These are phyloP conservation scores for Clonostachys chloroleuca DNA, from an alignment of 2,329 filamentous ascomycete species.

Conservation along the genomic window DNA sequence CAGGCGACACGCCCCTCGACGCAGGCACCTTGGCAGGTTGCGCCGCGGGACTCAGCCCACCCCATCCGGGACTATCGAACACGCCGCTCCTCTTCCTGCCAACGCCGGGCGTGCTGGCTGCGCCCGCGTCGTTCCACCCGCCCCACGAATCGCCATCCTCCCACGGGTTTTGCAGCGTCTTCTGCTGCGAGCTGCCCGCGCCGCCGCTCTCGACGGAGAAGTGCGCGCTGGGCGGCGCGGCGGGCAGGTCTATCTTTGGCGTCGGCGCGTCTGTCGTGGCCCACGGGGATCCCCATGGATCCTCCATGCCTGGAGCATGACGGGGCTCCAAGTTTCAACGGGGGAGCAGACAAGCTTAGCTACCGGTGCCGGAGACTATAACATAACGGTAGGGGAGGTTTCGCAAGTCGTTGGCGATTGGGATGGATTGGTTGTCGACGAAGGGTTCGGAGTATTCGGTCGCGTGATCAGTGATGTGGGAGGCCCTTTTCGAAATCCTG, in stretches of 20 bases:
- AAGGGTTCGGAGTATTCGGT: too few relatives aligned
- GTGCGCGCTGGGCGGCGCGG: conserved; percentile 22
- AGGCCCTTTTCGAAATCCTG: too few relatives aligned
- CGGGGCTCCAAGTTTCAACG: conserved; percentile 8
- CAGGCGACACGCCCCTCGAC: conserved; percentile 19
- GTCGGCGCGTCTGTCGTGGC: conserved; percentile 23
- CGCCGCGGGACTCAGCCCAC: conserved; percentile 18
- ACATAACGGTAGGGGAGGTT: too few relatives aligned
- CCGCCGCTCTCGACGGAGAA: conserved; percentile 15
- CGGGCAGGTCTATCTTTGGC: conserved; percentile 27
- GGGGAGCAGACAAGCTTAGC: too few relatives aligned
- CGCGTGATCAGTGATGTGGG: too few relatives aligned
- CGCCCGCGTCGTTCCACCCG: conserved; percentile 25
- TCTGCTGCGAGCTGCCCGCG: not conserved
- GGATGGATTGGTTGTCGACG: too few relatives aligned
- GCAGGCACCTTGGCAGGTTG: conserved; percentile 8
- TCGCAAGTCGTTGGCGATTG: too few relatives aligned
- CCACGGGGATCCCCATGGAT: conserved; percentile 62
- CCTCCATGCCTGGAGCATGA: conserved; percentile 44
- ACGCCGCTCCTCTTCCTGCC: too few relatives aligned
- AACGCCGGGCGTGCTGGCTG: conserved; percentile 2
- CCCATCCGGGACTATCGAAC: conserved; percentile 18
- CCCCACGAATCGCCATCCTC: conserved; percentile 26
- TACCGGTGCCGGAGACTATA: too few relatives aligned
- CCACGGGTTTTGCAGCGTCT: conserved; percentile 12